Evolutionary conservation across 2,329 filamentous ascomycete species (phyloP), one percentile per base, ranked within the genome.

Genomic region (Hypoxylon sp.): DNA sequence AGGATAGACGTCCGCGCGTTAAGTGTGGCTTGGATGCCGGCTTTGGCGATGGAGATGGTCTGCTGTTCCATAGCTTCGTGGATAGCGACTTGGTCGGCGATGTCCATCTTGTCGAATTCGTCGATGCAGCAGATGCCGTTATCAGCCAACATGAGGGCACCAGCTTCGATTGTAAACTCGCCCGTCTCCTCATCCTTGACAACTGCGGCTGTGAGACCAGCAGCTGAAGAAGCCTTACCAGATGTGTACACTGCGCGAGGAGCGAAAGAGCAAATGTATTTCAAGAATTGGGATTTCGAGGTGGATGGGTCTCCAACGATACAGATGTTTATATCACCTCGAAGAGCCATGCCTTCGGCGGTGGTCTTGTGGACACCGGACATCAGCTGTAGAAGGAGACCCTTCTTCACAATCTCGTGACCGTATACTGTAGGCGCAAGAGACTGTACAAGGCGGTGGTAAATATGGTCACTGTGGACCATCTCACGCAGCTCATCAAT

Each of bases 11-110:
- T 98, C 60, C 96, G 90, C 2, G 96, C 96, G 77, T 99, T 99
- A 49, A 99, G 87, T 0, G 96, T 99, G 3, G 96, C 97, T 79
- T 99, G 96, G 65, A 99, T 99, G 75, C 96, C 96, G 4, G 96
- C 96, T 82, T 99, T 99, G 66, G 96, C 95, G 75, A 99, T 99
- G 7, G 94, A 98, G 72, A 99, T 99, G 4, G 96, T 99, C 82
- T 99, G 96, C 84, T 99, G 96, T 87, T 99, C 96, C 96, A 99
- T 99, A 65, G 96, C 96, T 89, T 99, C 96, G 87, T 99, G 96
- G 76, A 99, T 99, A 72, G 96, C 96, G 60, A 99, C 96, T 82
- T 99, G 96, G 79, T 99, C 96, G 57, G 84, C 90, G 68, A 99
- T 92, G 76, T 99, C 96, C 96, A 99, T 99, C 84, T 99, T 99